phyloP scores from a whole-genome alignment of 495 filamentous ascomycete species.

The Aspergillus cavernicola region DNA sequence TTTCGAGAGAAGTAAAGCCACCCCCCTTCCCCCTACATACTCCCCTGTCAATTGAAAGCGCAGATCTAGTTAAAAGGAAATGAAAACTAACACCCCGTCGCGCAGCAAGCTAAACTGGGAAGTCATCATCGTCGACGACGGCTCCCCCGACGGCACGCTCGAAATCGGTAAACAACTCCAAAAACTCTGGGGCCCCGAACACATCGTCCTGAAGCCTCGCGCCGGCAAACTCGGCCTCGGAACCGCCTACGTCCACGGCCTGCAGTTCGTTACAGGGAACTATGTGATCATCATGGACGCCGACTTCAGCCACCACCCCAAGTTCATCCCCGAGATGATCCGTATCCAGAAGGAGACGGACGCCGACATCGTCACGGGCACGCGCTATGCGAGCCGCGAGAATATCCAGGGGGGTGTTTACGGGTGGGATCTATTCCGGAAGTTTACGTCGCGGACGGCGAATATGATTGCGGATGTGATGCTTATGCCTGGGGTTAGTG shows the following conservation, averaged over 20 bases:
- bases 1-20: slow-evolving; percentile 66
- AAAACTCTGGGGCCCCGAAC: slow-evolving; percentile 68
- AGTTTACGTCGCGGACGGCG: slow-evolving; percentile 82
- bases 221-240: slow-evolving; percentile 93
- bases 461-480: slow-evolving; percentile 96
- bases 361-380: slow-evolving; percentile 96
- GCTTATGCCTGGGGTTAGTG: slow-evolving; percentile 90
- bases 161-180: slow-evolving; percentile 85
- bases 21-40: background rate
- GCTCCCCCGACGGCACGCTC: slow-evolving; percentile 92
- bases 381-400: slow-evolving; percentile 72
- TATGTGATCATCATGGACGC: slow-evolving; percentile 99
- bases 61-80: background rate
- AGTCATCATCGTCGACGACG: slow-evolving; percentile 95
- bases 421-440: slow-evolving; percentile 96
- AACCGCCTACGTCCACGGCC: slow-evolving; percentile 93
- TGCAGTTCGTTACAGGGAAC: slow-evolving; percentile 82
- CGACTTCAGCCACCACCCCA: slow-evolving; percentile 97
- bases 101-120: slow-evolving; percentile 92
- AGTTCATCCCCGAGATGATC: slow-evolving; percentile 92
- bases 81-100: background rate
- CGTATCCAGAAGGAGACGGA: slow-evolving; percentile 60
- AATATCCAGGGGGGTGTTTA: slow-evolving; percentile 78
- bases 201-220: slow-evolving; percentile 80
- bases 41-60: background rate